These are phyloP conservation scores for Candida fluviatilis DNA, from an alignment of 805 yeast genomes.

Conservation along the genomic window DNA sequence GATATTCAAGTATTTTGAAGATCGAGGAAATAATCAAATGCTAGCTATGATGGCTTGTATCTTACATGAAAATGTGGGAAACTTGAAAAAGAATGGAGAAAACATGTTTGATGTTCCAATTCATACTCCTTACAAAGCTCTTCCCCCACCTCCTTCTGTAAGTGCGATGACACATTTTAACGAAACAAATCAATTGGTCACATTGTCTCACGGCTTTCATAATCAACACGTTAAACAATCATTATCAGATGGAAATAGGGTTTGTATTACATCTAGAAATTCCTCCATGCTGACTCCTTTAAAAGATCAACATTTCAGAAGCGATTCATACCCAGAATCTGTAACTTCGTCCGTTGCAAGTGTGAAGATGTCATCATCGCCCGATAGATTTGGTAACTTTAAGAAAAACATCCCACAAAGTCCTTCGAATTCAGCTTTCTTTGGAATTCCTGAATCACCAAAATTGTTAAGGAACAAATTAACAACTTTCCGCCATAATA, in stretches of 20 bases:
- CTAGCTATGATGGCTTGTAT: conserved; percentile 83
- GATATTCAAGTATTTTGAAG: conserved; percentile 62
- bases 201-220: background rate
- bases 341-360: conserved; percentile 8
- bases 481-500: conserved; percentile 1
- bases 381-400: conserved; percentile 8
- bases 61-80: conserved; percentile 42
- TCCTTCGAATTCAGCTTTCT: conserved; percentile 4
- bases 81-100: conserved; percentile 14
- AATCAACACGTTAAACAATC: background rate
- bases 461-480: conserved; percentile 1
- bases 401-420: conserved; percentile 6
- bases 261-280: conserved; percentile 4
- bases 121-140: conserved; percentile 42
- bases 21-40: conserved; percentile 74
- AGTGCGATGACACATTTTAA: conserved; percentile 10
- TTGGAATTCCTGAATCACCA: conserved; percentile 1
- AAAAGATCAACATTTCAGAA: conserved; percentile 6
- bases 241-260: background rate
- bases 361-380: conserved; percentile 6
- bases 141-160: conserved; percentile 27
- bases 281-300: conserved; percentile 8
- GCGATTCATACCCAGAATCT: conserved; percentile 7
- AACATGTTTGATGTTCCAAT: conserved; percentile 35
- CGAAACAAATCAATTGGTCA: conserved; percentile 4